Percentiles rank a stretch among this genome's conserved stretches.
Conservation (phyloP, 164 flowering plant genomes). For the Santalum album region DNA sequence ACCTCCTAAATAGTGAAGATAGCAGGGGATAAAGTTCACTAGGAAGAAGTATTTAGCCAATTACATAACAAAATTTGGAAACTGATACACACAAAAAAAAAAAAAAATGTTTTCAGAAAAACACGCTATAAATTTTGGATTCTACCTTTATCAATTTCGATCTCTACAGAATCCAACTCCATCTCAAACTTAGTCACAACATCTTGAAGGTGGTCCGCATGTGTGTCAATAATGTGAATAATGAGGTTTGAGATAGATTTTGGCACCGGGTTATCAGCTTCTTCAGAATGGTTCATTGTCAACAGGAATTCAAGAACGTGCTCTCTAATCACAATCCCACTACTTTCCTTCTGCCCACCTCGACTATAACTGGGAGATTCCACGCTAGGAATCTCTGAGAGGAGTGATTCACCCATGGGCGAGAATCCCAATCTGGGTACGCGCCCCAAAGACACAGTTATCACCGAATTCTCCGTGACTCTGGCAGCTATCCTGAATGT, state of each 20-base stretch:
- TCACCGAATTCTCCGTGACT: conserved; percentile 75
- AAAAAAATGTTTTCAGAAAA: too few species aligned
- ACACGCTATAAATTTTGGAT: neutral
- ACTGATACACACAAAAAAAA: too few species aligned
- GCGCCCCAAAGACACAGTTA: conserved; percentile 90
- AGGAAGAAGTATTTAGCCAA: too few species aligned
- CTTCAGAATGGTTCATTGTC: conserved; percentile 98
- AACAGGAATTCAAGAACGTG: conserved; percentile 91
- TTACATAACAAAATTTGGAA: too few species aligned
- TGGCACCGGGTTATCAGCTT: conserved; percentile 98
- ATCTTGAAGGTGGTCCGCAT: conserved; percentile 94
- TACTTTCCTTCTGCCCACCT: conserved; percentile 31
- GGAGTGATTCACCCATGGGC: conserved; percentile 60
- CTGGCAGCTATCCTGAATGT: conserved; percentile 86
- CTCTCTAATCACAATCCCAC: conserved; percentile 71
- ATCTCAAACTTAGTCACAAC: conserved; percentile 83
- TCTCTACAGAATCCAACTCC: conserved; percentile 84
- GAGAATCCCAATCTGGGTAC: conserved; percentile 95
- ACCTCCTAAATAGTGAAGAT: too few species aligned
- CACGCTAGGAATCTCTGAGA: conserved; percentile 84
- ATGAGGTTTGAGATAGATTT: conserved; percentile 69
- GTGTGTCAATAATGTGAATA: conserved; percentile 84
- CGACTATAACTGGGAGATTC: conserved; percentile 41
- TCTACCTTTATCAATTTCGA: conserved; percentile 86
- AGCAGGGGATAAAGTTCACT: too few species aligned